Evolutionary conservation across 176 grass and related monocot species (phyloP).

Genomic region (Pontederia paniculata): DNA sequence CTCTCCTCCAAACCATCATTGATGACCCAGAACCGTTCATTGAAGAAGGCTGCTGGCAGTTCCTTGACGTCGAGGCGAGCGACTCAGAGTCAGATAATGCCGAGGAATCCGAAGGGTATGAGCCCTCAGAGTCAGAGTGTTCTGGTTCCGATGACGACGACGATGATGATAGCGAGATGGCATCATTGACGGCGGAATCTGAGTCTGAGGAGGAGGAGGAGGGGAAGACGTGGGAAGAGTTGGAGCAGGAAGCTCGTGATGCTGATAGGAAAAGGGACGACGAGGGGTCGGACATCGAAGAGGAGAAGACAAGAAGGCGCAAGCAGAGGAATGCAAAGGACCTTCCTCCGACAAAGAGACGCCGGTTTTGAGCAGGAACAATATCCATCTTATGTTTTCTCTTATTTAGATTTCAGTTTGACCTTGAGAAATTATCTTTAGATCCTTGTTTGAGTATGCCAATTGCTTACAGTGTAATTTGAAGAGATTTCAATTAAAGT

Average conservation of each 20-base stretch:
- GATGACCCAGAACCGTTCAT: constrained; percentile 89
- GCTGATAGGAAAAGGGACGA: constrained; percentile 53
- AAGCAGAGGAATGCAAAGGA: too few relatives aligned
- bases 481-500: too few relatives aligned
- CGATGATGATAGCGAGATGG: constrained; percentile 31
- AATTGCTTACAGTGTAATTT: too few relatives aligned
- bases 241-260: constrained; percentile 69
- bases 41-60: constrained; percentile 74
- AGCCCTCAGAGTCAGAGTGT: constrained; percentile 55
- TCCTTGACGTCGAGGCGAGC: constrained; percentile 83
- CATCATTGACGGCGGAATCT: too few relatives aligned
- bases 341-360: too few relatives aligned
- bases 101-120: constrained; percentile 75
- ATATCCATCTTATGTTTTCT: too few relatives aligned
- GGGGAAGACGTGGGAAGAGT: constrained; percentile 87
- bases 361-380: too few relatives aligned
- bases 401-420: too few relatives aligned
- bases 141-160: constrained; percentile 60
- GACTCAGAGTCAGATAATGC: constrained; percentile 69
- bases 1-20: constrained; percentile 74
- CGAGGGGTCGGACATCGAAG: constrained; percentile 71
- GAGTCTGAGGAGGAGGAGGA: constrained; percentile 79
- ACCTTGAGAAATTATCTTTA: too few relatives aligned
- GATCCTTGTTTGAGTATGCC: too few relatives aligned
- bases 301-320: constrained; percentile 64